Evolutionary conservation across 371 early-diverging fungal species (phyloP).

Genomic region (Circinella minor): DNA sequence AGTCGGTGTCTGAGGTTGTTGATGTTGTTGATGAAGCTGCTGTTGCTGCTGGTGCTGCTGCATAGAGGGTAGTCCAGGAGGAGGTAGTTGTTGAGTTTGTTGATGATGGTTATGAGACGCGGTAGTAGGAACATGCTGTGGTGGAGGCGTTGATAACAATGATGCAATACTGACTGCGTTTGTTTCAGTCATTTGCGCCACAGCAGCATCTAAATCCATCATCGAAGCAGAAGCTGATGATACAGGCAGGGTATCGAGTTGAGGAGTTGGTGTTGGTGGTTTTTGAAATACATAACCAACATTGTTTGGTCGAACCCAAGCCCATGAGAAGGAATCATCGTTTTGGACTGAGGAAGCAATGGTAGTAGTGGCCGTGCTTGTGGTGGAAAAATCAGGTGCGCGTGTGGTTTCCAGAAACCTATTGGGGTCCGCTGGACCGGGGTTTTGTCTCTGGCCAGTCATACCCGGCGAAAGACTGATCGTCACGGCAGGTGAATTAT

Average conservation of each 20-base stretch:
- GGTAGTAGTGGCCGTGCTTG: background rate
- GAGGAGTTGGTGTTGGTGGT: slow-evolving; percentile 3
- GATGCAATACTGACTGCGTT: slow-evolving; percentile 3
- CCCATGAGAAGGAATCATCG: slow-evolving; percentile 28
- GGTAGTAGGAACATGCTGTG: background rate
- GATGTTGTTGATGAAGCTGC: slow-evolving; percentile 1
- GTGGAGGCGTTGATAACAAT: background rate
- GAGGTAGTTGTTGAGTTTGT: background rate
- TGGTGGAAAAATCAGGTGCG: slow-evolving; percentile 17
- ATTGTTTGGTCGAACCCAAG: slow-evolving; percentile 31
- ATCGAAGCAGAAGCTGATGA: background rate
- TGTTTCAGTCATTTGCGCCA: slow-evolving; percentile 12
- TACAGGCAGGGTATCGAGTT: background rate
- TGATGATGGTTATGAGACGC: background rate
- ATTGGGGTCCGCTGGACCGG: slow-evolving; percentile 9
- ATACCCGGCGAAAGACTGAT: slow-evolving; percentile 5
- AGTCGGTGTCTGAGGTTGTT: background rate
- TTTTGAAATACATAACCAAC: slow-evolving; percentile 30
- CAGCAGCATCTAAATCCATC: slow-evolving; percentile 8
- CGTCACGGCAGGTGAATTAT: slow-evolving; percentile 6
- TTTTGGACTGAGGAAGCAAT: background rate
- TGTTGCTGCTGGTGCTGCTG: background rate
- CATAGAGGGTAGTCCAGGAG: slow-evolving; percentile 8
- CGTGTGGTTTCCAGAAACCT: slow-evolving; percentile 15
- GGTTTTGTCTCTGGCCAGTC: slow-evolving; percentile 4